phyloP scores from a whole-genome alignment of 2,329 filamentous ascomycete species.

The Claviceps pazoutovae region DNA sequence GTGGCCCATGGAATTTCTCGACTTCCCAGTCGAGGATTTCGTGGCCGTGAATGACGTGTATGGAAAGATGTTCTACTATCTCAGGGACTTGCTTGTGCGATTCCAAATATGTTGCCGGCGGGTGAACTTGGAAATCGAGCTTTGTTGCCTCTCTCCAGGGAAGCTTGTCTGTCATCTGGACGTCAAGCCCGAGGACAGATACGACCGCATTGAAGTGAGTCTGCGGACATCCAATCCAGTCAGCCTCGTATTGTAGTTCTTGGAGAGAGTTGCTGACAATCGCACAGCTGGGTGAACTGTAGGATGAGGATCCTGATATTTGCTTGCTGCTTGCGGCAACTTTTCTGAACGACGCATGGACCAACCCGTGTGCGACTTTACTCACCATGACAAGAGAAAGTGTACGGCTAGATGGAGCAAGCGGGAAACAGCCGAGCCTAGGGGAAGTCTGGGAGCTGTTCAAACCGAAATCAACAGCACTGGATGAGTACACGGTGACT shows the following conservation, averaged over 20 bases:
- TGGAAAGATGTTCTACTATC: conserved; percentile 16
- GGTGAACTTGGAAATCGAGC: not conserved
- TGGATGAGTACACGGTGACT: not conserved
- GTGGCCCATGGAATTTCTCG: conserved; percentile 15
- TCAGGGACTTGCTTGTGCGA: conserved; percentile 9
- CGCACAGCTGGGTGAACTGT: conserved; percentile 9
- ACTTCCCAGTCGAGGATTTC: conserved; percentile 4
- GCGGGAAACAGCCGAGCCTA: not conserved
- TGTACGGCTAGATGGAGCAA: not conserved
- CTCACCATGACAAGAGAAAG: conserved; percentile 8
- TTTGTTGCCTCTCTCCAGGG: not conserved
- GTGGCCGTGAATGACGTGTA: conserved; percentile 14
- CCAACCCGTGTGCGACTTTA: conserved; percentile 14
- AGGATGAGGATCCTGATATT: conserved; percentile 6
- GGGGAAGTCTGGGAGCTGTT: not conserved
- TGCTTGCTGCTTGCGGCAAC: conserved; percentile 3
- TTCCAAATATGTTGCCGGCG: conserved; percentile 9
- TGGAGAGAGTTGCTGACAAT: not conserved
- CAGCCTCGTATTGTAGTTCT: too few relatives aligned
- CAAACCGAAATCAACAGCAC: not conserved
- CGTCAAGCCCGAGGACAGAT: not conserved
- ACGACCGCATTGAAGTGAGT: conserved; percentile 10
- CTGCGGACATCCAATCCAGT: too few relatives aligned
- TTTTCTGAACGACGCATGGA: conserved; percentile 11
- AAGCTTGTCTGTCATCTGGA: not conserved